Percentiles rank a stretch among this genome's conserved stretches.
Conservation (phyloP, 768 basidiomycete genomes). For the Holtermanniella nyarrowii region DNA sequence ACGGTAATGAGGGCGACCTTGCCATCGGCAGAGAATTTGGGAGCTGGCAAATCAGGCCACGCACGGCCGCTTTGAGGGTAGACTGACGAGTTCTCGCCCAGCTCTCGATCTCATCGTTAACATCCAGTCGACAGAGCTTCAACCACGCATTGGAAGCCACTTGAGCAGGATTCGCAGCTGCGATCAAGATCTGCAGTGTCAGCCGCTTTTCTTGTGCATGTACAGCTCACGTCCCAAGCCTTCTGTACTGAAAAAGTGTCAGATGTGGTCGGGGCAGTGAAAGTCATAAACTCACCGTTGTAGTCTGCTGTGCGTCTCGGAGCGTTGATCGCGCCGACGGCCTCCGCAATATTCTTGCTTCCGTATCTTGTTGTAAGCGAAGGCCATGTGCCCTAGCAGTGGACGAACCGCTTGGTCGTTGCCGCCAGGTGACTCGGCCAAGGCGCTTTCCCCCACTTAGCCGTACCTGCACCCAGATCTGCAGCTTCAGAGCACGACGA, state of each 20-base stretch:
- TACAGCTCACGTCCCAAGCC: slow-evolving; percentile 39
- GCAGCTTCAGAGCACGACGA: too few species aligned
- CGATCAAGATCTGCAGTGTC: slow-evolving; percentile 31
- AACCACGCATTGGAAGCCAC: slow-evolving; percentile 37
- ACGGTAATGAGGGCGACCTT: slow-evolving; percentile 45
- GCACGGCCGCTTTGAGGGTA: not conserved
- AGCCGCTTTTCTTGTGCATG: not conserved
- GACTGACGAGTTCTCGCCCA: slow-evolving; percentile 32
- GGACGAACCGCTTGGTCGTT: slow-evolving; percentile 26
- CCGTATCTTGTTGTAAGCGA: slow-evolving; percentile 35
- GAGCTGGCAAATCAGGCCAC: slow-evolving; percentile 30
- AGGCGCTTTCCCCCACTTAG: slow-evolving; percentile 33
- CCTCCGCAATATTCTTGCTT: slow-evolving; percentile 44
- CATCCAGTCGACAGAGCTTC: slow-evolving; percentile 42
- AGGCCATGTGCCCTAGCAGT: not conserved
- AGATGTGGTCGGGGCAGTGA: not conserved
- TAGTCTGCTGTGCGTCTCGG: slow-evolving; percentile 43
- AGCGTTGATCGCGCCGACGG: slow-evolving; percentile 46
- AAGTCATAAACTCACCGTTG: slow-evolving; percentile 24
- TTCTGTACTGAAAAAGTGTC: slow-evolving; percentile 27
- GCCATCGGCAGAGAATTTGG: slow-evolving; percentile 46
- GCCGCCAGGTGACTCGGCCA: slow-evolving; percentile 40
- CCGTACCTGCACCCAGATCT: slow-evolving; percentile 33
- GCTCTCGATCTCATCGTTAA: slow-evolving; percentile 42
- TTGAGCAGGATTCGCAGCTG: slow-evolving; percentile 34